A percentile compares a stretch with the other conserved stretches of the same genome.
These are phyloP conservation scores for Lodderomyces pseudojiufengensis DNA, from an alignment of 1,139 yeast species.

Conservation along the genomic window DNA sequence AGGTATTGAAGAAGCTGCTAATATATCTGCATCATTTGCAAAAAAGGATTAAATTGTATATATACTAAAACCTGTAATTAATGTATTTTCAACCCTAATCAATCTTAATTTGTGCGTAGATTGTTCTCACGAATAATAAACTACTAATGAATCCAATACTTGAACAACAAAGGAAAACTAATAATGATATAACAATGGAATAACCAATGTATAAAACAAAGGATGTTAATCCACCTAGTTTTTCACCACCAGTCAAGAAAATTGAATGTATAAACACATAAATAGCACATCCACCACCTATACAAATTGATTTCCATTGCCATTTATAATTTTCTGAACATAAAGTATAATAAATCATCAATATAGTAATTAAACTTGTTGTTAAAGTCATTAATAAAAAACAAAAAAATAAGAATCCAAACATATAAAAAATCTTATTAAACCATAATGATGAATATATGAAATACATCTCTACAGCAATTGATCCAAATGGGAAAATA, in stretches of 20 bases:
- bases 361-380: conserved; percentile 73
- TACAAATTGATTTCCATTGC: conserved; percentile 92
- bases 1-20: conserved; percentile 88
- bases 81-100: no score
- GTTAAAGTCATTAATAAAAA: conserved; percentile 78
- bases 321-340: conserved; percentile 92
- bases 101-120: conserved; percentile 81
- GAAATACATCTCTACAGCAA: conserved; percentile 92
- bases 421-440: conserved; percentile 92
- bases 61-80: no score
- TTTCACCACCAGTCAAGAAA: conserved; percentile 61
- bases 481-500: conserved; percentile 90
- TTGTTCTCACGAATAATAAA: conserved; percentile 70
- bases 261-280: conserved; percentile 85
- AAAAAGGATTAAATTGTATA: no score
- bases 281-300: conserved; percentile 86
- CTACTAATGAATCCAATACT: conserved; percentile 79
- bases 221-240: conserved; percentile 72
- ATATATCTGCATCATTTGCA: conserved; percentile 75
- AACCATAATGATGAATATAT: conserved; percentile 88
- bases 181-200: conserved; percentile 64
- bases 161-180: conserved; percentile 83
- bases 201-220: conserved; percentile 83
- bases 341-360: conserved; percentile 79
- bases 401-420: conserved; percentile 91